These are phyloP conservation scores for Keithomyces neogunnii DNA, from an alignment of 2,329 filamentous ascomycete genomes.

Conservation along the genomic window DNA sequence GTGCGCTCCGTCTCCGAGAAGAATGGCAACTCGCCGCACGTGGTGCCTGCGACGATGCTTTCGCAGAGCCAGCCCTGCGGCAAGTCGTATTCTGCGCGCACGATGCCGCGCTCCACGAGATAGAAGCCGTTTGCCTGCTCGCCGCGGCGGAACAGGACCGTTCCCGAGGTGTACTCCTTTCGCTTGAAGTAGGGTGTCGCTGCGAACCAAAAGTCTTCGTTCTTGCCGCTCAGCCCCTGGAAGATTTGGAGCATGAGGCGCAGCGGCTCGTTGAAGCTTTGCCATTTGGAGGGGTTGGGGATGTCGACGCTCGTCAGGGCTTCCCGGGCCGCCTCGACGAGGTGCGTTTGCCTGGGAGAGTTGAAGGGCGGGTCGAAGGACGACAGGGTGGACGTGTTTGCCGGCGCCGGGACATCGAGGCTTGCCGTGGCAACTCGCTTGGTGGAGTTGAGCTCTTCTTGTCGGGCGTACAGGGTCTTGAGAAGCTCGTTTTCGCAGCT, in stretches of 20 bases:
- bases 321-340: constrained; percentile 69
- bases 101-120: constrained; percentile 78
- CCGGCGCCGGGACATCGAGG: constrained; percentile 37
- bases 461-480: constrained; percentile 66
- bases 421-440: constrained; percentile 33
- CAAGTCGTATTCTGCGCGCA: constrained; percentile 82
- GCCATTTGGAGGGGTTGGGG: constrained; percentile 60
- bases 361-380: constrained; percentile 45
- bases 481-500: constrained; percentile 92
- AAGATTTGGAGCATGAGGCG: constrained; percentile 94
- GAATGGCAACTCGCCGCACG: constrained; percentile 92
- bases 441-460: constrained; percentile 48
- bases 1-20: constrained; percentile 86
- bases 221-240: constrained; percentile 73
- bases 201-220: constrained; percentile 93
- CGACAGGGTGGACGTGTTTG: constrained; percentile 22
- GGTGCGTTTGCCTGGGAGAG: constrained; percentile 71
- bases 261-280: constrained; percentile 80
- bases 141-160: constrained; percentile 68
- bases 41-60: constrained; percentile 87
- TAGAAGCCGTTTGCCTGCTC: constrained; percentile 79
- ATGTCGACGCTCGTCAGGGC: constrained; percentile 62
- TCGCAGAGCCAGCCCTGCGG: constrained; percentile 86
- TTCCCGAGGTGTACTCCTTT: constrained; percentile 58
- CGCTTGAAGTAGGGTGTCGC: constrained; percentile 67